Conservation (phyloP, 306 rosid species). For the Arachis hypogaea region DNA sequence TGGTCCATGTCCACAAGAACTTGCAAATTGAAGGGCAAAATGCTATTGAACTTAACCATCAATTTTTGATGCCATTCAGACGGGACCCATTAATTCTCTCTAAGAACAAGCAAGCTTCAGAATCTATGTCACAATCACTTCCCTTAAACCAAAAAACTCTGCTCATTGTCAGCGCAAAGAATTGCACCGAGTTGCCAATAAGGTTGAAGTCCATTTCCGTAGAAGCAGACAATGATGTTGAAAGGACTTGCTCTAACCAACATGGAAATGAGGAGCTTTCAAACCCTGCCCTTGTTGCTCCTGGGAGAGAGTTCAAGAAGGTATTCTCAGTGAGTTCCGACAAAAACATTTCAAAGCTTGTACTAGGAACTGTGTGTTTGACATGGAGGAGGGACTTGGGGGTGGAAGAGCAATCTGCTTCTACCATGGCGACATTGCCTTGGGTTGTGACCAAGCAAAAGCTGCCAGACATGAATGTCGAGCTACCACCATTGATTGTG, state of each 20-base stretch:
- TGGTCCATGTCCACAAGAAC: constrained; percentile 82
- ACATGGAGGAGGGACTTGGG: constrained; percentile 81
- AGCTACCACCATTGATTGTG: constrained; percentile 75
- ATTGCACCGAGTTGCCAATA: constrained; percentile 74
- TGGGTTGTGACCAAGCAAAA: constrained; percentile 64
- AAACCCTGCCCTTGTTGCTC: constrained; percentile 60
- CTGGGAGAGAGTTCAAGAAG: constrained; percentile 91
- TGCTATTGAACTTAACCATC: constrained; percentile 70
- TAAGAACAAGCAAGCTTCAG: constrained; percentile 60
- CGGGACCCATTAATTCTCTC: constrained; percentile 78
- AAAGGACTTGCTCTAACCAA: constrained; percentile 58
- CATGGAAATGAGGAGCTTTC: constrained; percentile 54
- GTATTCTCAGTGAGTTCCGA: constrained; percentile 66
- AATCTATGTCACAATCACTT: constrained; percentile 55
- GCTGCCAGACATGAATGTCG: constrained; percentile 73
- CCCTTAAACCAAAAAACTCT: constrained; percentile 69
- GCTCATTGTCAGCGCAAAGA: constrained; percentile 69
- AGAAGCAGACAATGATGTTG: constrained; percentile 63
- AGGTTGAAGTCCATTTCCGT: constrained; percentile 63
- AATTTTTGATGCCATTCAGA: constrained; percentile 75
- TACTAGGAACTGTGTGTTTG: constrained; percentile 66
- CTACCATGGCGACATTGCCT: constrained; percentile 31
- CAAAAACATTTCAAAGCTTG: constrained; percentile 57
- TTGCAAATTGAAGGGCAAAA: constrained; percentile 89
- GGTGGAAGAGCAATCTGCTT: constrained; percentile 50